Evolutionary conservation across 2,329 filamentous ascomycete genomes (phyloP).

Genomic region (Botryotinia calthae): DNA sequence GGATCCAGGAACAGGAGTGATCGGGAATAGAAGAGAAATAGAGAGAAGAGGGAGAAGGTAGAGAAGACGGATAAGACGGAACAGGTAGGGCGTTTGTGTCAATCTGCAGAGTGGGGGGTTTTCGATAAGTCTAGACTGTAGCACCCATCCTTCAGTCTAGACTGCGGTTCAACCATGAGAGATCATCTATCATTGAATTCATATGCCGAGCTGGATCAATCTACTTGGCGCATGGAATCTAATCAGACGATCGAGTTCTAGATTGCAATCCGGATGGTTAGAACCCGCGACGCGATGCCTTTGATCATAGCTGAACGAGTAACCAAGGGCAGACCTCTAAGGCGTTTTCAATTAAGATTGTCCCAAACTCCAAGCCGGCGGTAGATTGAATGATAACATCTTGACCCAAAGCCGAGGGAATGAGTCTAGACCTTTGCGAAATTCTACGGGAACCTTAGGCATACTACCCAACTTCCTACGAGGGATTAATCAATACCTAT

Average conservation of each 20-base stretch:
- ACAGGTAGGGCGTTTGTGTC: background rate
- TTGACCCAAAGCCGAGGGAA: background rate
- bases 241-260: background rate
- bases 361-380: background rate
- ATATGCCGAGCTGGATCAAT: background rate
- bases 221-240: background rate
- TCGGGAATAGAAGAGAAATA: background rate
- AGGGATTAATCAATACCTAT: background rate
- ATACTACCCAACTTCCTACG: background rate
- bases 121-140: background rate
- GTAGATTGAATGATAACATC: background rate
- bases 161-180: background rate
- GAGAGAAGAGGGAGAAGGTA: background rate
- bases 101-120: background rate
- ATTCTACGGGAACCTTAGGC: background rate
- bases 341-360: background rate
- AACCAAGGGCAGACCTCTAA: background rate
- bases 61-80: background rate
- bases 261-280: background rate
- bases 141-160: background rate
- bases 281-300: background rate
- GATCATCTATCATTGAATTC: background rate
- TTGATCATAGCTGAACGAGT: background rate
- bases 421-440: background rate
- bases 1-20: background rate